A percentile compares a stretch with the other conserved stretches of the same genome.
Conservation (phyloP, 805 yeast species). For the Alloascoidea hylecoeti region DNA sequence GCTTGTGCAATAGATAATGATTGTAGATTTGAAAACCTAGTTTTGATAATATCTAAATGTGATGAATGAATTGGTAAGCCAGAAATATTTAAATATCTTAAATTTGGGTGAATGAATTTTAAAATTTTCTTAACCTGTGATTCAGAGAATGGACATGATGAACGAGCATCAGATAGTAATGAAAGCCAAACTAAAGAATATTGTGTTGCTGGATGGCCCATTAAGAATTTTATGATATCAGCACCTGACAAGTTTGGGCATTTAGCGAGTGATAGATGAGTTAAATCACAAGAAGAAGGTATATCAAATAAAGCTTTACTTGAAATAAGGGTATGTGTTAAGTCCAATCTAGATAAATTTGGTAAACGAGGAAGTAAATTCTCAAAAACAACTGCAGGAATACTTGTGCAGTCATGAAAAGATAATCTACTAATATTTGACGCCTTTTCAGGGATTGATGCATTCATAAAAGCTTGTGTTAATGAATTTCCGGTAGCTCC, state of each 20-base stretch:
- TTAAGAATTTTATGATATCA: slow-evolving; percentile 54
- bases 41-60: slow-evolving; percentile 17
- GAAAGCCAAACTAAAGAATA: slow-evolving; percentile 47
- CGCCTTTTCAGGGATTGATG: slow-evolving; percentile 11
- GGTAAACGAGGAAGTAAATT: slow-evolving; percentile 42
- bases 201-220: slow-evolving; percentile 53
- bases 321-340: slow-evolving; percentile 69
- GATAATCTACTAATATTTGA: slow-evolving; percentile 35
- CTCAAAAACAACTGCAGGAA: slow-evolving; percentile 41
- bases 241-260: slow-evolving; percentile 60
- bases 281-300: slow-evolving; percentile 42
- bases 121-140: slow-evolving; percentile 35
- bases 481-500: slow-evolving; percentile 66
- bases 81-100: slow-evolving; percentile 41
- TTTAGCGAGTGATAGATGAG: slow-evolving; percentile 59
- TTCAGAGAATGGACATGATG: slow-evolving; percentile 38
- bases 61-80: slow-evolving; percentile 42
- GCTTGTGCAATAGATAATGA: slow-evolving; percentile 18
- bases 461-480: slow-evolving; percentile 37
- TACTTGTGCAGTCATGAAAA: slow-evolving; percentile 78
- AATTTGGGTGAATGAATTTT: slow-evolving; percentile 22
- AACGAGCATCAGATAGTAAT: slow-evolving; percentile 47
- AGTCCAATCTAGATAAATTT: slow-evolving; percentile 52
- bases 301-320: slow-evolving; percentile 42
- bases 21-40: slow-evolving; percentile 8